Evolutionary conservation across 495 filamentous ascomycete genomes (phyloP).

Genomic region (Niebla homalea): DNA sequence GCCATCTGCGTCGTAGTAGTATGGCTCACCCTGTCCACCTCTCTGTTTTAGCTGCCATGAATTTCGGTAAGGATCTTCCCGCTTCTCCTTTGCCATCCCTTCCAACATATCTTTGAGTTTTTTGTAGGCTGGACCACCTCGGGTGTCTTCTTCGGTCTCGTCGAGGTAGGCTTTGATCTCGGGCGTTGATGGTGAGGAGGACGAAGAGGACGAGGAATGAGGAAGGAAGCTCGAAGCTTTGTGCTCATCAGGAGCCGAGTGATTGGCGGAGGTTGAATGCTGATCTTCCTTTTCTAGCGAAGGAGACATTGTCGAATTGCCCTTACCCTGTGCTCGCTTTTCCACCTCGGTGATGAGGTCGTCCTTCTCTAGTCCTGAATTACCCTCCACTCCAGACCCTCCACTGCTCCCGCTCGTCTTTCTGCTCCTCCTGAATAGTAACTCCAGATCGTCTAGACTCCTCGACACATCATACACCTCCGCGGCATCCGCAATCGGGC

Average conservation of each 20-base stretch:
- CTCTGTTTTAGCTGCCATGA: slow-evolving; percentile 44
- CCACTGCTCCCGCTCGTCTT: not conserved
- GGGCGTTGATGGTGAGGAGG: not conserved
- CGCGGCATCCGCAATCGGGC: slow-evolving; percentile 10
- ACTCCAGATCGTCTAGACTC: slow-evolving; percentile 11
- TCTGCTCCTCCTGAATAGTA: slow-evolving; percentile 11
- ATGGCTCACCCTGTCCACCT: slow-evolving; percentile 48
- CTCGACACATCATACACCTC: slow-evolving; percentile 11
- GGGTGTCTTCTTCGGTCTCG: slow-evolving; percentile 8
- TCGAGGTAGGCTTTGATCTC: slow-evolving; percentile 8
- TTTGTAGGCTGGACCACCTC: slow-evolving; percentile 8
- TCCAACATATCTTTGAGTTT: slow-evolving; percentile 24
- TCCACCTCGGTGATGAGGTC: not conserved
- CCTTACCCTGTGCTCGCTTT: slow-evolving; percentile 1
- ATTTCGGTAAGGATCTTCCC: slow-evolving; percentile 31
- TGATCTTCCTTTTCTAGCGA: no score
- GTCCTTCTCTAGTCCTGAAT: not conserved
- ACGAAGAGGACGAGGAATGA: not conserved
- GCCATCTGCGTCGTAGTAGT: slow-evolving; percentile 39
- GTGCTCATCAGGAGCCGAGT: no score
- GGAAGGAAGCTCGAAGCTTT: no score
- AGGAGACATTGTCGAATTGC: not conserved
- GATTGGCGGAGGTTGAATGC: no score
- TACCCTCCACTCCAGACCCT: not conserved
- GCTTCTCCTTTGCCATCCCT: slow-evolving; percentile 25